Percentiles rank a stretch among this genome's conserved stretches.
phyloP scores from a whole-genome alignment of 2,329 filamentous ascomycete species.

The Golovinomyces cichoracearum region DNA sequence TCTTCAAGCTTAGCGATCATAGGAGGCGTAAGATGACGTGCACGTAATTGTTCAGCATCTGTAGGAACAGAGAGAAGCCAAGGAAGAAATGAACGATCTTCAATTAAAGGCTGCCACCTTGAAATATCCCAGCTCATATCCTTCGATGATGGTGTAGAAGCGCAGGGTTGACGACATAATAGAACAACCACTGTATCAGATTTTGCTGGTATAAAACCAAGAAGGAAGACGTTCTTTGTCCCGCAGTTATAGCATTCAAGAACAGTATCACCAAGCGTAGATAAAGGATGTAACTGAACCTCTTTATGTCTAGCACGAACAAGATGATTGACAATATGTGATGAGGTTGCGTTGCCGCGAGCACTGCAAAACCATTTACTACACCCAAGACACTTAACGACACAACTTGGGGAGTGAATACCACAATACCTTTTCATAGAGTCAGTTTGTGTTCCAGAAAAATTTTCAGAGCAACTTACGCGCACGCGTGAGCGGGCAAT shows the following conservation, averaged over 20 bases:
- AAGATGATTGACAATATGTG: conserved; percentile 94
- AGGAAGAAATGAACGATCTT: conserved; percentile 77
- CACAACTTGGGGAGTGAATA: conserved; percentile 82
- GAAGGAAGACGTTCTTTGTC: conserved; percentile 94
- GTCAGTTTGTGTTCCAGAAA: conserved; percentile 1
- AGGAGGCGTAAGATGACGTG: conserved; percentile 72
- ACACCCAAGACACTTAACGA: conserved; percentile 87
- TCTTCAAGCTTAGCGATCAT: conserved; percentile 93
- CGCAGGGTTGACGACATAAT: conserved; percentile 86
- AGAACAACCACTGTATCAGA: conserved; percentile 95
- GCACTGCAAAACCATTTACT: conserved; percentile 99
- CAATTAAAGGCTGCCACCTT: conserved; percentile 89
- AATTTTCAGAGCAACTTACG: conserved; percentile 34
- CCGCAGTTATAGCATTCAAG: conserved; percentile 98
- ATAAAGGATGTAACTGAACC: conserved; percentile 83
- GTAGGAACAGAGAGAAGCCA: conserved; percentile 81
- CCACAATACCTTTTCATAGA: conserved; percentile 51
- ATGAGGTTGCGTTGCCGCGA: conserved; percentile 83
- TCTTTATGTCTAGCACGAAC: conserved; percentile 96
- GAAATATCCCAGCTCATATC: conserved; percentile 99
- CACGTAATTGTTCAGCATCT: conserved; percentile 86
- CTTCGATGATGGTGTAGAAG: conserved; percentile 80
- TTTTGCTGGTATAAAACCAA: conserved; percentile 95
- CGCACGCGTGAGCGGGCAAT: conserved; percentile 82
- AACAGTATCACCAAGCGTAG: conserved; percentile 79